phyloP scores from a whole-genome alignment of 768 basidiomycete species.

The Paxillus rubicundulus region DNA sequence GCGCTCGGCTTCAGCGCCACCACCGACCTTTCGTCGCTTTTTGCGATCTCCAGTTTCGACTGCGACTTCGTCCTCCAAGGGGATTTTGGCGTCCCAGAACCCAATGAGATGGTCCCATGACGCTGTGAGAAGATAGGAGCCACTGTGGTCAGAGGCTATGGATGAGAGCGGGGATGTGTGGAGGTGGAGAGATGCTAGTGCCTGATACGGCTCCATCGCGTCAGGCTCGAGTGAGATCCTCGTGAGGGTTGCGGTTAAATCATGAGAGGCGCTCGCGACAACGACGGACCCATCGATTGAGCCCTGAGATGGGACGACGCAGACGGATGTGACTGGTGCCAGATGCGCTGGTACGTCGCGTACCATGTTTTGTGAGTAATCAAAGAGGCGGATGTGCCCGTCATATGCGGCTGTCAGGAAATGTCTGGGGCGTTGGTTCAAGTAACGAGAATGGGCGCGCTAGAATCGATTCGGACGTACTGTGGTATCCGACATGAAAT shows the following conservation, averaged over 20 bases:
- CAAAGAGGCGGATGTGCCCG: slow-evolving; percentile 68
- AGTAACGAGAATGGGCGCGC: background rate
- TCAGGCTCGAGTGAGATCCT: slow-evolving; percentile 25
- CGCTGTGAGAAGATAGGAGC: slow-evolving; percentile 70
- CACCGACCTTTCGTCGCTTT: slow-evolving; percentile 58
- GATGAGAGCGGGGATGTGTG: slow-evolving; percentile 82
- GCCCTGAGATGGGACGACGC: slow-evolving; percentile 43
- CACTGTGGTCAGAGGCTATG: slow-evolving; percentile 51
- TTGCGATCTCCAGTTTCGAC: slow-evolving; percentile 37
- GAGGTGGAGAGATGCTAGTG: slow-evolving; percentile 70
- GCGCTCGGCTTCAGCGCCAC: slow-evolving; percentile 33
- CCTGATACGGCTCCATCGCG: background rate
- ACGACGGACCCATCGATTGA: slow-evolving; percentile 34
- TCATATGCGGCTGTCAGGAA: slow-evolving; percentile 84
- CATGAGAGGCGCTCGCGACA: slow-evolving; percentile 74
- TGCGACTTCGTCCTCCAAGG: slow-evolving; percentile 60
- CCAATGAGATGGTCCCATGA: slow-evolving; percentile 89
- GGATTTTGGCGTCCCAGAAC: slow-evolving; percentile 69
- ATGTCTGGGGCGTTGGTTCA: slow-evolving; percentile 39
- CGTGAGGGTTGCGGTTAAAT: slow-evolving; percentile 66
- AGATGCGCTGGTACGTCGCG: slow-evolving; percentile 51
- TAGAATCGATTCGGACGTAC: background rate
- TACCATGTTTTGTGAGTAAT: slow-evolving; percentile 60
- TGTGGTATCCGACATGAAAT: slow-evolving; percentile 54
- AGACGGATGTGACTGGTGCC: slow-evolving; percentile 68